Evolutionary conservation across 306 rosid species (phyloP).

Genomic region (Dryas octopetala): DNA sequence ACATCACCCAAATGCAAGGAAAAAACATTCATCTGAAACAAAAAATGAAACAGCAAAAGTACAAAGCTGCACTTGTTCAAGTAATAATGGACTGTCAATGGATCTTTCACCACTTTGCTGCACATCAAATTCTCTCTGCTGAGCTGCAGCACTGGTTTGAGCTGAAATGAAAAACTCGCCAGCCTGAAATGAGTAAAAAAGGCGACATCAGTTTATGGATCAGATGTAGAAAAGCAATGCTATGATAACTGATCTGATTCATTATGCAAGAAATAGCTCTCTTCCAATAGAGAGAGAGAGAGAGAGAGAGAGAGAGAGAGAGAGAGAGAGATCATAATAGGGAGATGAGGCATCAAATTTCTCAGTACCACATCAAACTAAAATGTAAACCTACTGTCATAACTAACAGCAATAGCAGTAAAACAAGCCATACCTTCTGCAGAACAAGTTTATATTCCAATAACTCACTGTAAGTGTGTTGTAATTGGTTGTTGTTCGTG

Average conservation of each 20-base stretch:
- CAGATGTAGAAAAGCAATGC: neutral
- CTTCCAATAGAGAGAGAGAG: too few species aligned
- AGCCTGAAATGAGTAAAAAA: slow-evolving; percentile 47
- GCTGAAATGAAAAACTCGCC: slow-evolving; percentile 73
- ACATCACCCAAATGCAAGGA: slow-evolving; percentile 18
- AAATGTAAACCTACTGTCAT: neutral
- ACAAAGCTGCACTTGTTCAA: slow-evolving; percentile 54
- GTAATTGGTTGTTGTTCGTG: slow-evolving; percentile 69
- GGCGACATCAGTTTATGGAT: neutral
- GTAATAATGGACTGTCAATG: slow-evolving; percentile 72
- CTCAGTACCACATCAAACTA: neutral
- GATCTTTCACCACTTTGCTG: slow-evolving; percentile 49
- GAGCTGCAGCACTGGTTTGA: slow-evolving; percentile 53
- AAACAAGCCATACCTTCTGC: slow-evolving; percentile 57
- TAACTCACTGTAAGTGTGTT: slow-evolving; percentile 58
- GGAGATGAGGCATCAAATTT: neutral
- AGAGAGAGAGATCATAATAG: too few species aligned
- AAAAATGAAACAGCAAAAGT: slow-evolving; percentile 8
- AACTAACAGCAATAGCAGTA: slow-evolving; percentile 1
- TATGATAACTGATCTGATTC: neutral
- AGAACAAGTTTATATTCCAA: slow-evolving; percentile 75
- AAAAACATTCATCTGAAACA: slow-evolving; percentile 8
- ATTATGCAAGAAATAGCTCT: neutral
- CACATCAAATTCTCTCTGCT: slow-evolving; percentile 52
- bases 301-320: too few species aligned